Base-by-base conservation (phyloP, 139 green algal species). In the Tetradesmus lagerheimii region DNA sequence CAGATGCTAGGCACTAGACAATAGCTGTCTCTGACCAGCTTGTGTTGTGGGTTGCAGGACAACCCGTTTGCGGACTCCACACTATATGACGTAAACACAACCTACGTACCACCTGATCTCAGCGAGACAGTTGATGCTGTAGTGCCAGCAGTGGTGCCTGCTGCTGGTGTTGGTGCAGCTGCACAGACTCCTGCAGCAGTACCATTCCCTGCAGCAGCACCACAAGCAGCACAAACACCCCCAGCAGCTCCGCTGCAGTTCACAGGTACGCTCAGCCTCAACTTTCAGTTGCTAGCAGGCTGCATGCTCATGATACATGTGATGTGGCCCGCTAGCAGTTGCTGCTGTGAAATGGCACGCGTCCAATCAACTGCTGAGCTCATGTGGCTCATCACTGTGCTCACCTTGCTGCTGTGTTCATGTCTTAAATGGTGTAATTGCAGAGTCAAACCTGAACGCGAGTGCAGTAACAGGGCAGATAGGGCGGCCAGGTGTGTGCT, bases 31-130 rank as follows among this genome's bases (percentile, higher is more conserved):
- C 57, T 71, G 57, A 79, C n/a, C 71, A 37, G 71, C 71, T 79
- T 37, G 4, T 79, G 31, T 38, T 41, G 71, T 79, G 31, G 66
- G n/a, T 37, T 79, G 78, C 87, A 91, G 87, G 79, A 77, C 87
- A 91, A 91, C 77, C 87, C 88, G 29, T 88, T 91, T 35, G 80
- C 38, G 20, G 80, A 88, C 88, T 62, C 41, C 45, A 75, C 80
- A 1, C 34, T 88, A 31, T 91, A 91, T 78, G 88, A 91, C 57
- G 50, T 91, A 20, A 91, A 91, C 80, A 91, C 88, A 45, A 91
- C 88, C 9, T 91, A 91, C 34, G 88, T 91, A 18, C 88, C 88
- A n/a, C 88, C 88, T 29, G 80, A 91, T 43, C 31, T 88, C 20
- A 84, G 20, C 67, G 88, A 91, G 34, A 88, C 80, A 64, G 39